Base-by-base conservation (phyloP, 140 eudicot genomes). In the Cichorium intybus region DNA sequence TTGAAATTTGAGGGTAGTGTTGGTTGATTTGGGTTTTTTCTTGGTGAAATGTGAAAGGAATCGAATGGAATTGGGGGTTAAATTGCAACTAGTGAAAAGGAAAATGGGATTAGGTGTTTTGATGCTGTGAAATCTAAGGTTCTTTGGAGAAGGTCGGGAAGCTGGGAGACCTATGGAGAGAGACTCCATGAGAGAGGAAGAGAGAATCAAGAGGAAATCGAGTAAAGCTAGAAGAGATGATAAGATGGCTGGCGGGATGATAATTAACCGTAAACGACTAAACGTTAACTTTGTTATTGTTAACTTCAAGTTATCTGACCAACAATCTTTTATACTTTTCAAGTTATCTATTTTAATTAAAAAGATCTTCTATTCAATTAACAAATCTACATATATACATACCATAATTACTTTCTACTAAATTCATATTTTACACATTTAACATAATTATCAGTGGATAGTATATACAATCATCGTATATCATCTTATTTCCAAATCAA, bases 141-240 rank as follows among this genome's bases (percentile, higher is more conserved):
- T 81, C 43, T 72, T 73, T 16, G 46, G 70, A n/a, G 46, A 63
- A 10, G 77, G 77, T 64, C 81, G 90, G 59, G 82, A 80, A 77
- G 95, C 77, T 62, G 97, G 81, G 66, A 84, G 75, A 72, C 78
- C 62, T 23, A 73, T 57, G 69, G 83, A 79, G 50, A 92, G 77
- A 73, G 90, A 72, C 80, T 88, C 98, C 98, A 92, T 92, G 60
- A 67, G 64, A 39, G 81, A 59, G 16, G 16, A 37, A 39, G 58
- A 57, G 69, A 71, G 57, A 26, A 56, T 17, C 20, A 21, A 6
- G 48, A 1, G 2, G 31, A 11, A 7, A 27, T 0, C 10, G 69
- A 66, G 48, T 68, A 8, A 54, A 41, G 43, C 48, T 43, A 17
- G 18, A 43, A 10, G 37, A 51, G 31, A 62, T 69, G 87, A 81